Conservation (phyloP, 192 early-diverging fungal genomes). For the Physocladia obscura region DNA sequence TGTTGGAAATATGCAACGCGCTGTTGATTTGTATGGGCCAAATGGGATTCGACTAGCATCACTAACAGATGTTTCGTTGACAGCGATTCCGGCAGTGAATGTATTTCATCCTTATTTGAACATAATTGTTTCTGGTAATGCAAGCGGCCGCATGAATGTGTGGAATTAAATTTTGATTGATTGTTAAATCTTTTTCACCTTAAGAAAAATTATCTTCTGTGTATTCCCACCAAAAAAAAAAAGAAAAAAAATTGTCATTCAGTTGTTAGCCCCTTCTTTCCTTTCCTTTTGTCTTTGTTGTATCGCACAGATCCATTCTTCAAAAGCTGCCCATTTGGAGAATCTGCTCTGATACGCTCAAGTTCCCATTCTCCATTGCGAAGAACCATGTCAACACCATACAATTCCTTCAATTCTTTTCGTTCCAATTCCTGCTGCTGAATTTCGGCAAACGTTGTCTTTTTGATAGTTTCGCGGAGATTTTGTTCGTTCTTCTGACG, state of each 20-base stretch:
- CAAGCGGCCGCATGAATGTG: constrained; percentile 56
- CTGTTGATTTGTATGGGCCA: constrained; percentile 59
- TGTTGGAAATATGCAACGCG: constrained; percentile 69
- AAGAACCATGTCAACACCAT: constrained; percentile 24
- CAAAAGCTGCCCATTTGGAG: neutral
- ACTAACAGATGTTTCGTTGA: constrained; percentile 47
- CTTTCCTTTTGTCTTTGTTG: too few species aligned
- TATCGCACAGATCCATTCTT: too few species aligned
- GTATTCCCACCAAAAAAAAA: too few species aligned
- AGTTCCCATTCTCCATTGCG: constrained; percentile 35
- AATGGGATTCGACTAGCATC: constrained; percentile 51
- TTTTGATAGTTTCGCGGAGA: constrained; percentile 16
- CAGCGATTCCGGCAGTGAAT: constrained; percentile 64
- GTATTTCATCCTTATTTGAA: constrained; percentile 59
- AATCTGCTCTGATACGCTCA: neutral
- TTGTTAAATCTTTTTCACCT: too few species aligned
- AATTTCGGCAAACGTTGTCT: constrained; percentile 34
- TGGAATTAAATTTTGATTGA: constrained; percentile 57
- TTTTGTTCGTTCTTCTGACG: neutral
- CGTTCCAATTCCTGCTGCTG: constrained; percentile 38
- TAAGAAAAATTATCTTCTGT: too few species aligned
- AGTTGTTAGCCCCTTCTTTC: too few species aligned
- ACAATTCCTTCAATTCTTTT: constrained; percentile 35
- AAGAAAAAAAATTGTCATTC: too few species aligned
- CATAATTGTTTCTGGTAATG: constrained; percentile 56